Evolutionary conservation across 2,329 filamentous ascomycete species (phyloP).

Genomic region (Phialophora tarda): DNA sequence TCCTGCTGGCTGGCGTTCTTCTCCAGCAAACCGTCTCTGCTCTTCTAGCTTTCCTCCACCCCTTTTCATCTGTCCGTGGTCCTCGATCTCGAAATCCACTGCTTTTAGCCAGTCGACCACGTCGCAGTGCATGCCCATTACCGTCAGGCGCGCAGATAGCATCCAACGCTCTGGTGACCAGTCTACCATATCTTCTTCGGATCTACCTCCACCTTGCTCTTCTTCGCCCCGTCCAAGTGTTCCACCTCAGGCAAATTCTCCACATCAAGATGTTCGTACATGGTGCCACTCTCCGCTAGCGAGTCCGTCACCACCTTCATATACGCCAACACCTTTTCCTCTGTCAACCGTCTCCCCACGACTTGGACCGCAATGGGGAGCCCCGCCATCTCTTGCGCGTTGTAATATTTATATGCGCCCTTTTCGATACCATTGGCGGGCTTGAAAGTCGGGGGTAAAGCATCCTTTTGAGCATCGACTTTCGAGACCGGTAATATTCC

Average conservation of each 20-base stretch:
- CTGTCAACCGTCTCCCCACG: slow-evolving; percentile 77
- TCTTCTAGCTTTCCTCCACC: background rate
- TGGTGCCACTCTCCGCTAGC: slow-evolving; percentile 61
- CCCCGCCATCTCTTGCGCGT: slow-evolving; percentile 81
- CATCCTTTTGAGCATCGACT: slow-evolving; percentile 73
- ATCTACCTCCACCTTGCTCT: slow-evolving; percentile 22
- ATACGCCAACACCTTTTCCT: slow-evolving; percentile 82
- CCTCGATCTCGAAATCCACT: too few species aligned
- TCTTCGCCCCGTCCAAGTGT: slow-evolving; percentile 14
- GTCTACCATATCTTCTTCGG: slow-evolving; percentile 27
- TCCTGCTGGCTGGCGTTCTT: background rate
- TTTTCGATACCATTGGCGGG: slow-evolving; percentile 76
- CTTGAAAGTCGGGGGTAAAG: slow-evolving; percentile 59
- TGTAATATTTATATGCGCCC: slow-evolving; percentile 85
- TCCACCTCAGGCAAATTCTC: slow-evolving; percentile 41
- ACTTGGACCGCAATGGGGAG: slow-evolving; percentile 86
- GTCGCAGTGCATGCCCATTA: background rate
- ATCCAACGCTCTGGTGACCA: background rate
- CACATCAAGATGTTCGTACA: slow-evolving; percentile 57
- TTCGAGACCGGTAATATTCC: slow-evolving; percentile 85
- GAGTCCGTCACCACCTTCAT: slow-evolving; percentile 82
- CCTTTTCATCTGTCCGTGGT: background rate
- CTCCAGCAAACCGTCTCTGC: background rate
- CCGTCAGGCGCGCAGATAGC: background rate
- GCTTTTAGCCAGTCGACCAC: too few species aligned